Percentiles rank a stretch among this genome's conserved stretches.
Conservation (phyloP, 306 rosid genomes). For the Biancaea sappan region DNA sequence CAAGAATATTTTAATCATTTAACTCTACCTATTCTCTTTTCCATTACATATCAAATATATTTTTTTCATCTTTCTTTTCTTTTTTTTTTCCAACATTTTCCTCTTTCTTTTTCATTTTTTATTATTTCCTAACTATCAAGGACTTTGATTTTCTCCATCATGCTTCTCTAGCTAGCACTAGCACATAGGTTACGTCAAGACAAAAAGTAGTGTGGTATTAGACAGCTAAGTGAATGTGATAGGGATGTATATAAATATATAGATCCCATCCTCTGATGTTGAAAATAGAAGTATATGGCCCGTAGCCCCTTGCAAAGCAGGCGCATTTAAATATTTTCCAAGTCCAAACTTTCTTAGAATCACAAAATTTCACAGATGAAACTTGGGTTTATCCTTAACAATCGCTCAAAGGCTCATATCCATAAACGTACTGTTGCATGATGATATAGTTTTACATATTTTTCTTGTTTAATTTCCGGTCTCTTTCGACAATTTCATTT, state of each 20-base stretch:
- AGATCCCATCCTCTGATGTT: neutral
- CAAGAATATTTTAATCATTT: no score
- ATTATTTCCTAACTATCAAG: no score
- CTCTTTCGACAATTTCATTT: neutral
- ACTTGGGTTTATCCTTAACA: neutral
- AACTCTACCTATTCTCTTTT: no score
- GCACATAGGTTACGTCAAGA: neutral
- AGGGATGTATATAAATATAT: neutral
- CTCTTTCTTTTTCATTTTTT: no score
- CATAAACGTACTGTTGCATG: neutral
- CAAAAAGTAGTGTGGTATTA: neutral
- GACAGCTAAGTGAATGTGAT: neutral
- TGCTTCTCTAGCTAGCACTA: neutral
- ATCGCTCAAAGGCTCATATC: neutral
- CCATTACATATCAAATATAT: no score
- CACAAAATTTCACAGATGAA: neutral
- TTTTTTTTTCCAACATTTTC: no score
- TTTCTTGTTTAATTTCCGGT: neutral
- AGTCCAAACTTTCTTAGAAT: neutral
- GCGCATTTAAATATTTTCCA: no score
- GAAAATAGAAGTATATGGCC: neutral
- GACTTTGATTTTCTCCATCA: neutral
- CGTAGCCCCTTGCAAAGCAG: no score
- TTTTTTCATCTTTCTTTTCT: no score
- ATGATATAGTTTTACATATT: neutral